A percentile compares a stretch with the other conserved stretches of the same genome.
Conservation (phyloP, 2,329 filamentous ascomycete species). For the Ampelomyces quisqualis region DNA sequence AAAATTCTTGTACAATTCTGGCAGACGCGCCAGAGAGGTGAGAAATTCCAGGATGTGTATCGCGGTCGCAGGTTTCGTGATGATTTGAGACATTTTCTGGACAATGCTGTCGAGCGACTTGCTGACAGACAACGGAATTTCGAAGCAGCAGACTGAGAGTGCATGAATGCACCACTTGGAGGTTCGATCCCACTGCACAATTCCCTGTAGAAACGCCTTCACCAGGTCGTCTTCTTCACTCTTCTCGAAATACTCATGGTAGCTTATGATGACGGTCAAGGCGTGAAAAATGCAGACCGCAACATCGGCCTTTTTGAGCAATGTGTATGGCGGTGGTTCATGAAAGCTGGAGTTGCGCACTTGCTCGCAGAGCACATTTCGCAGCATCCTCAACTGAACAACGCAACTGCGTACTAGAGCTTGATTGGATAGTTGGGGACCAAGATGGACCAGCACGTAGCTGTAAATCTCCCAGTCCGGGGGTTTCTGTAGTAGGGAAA, state of each 20-base stretch:
- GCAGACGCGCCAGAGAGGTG: slow-evolving; percentile 81
- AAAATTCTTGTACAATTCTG: slow-evolving; percentile 83
- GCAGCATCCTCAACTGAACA: slow-evolving; percentile 71
- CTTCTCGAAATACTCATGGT: slow-evolving; percentile 81
- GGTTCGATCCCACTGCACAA: slow-evolving; percentile 80
- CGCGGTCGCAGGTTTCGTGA: slow-evolving; percentile 87
- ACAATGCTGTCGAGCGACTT: slow-evolving; percentile 84
- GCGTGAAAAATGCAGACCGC: slow-evolving; percentile 85
- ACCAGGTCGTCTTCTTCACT: slow-evolving; percentile 88
- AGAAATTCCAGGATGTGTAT: slow-evolving; percentile 96
- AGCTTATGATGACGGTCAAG: slow-evolving; percentile 84
- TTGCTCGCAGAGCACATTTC: slow-evolving; percentile 77
- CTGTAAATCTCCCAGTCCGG: slow-evolving; percentile 91
- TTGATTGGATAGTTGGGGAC: slow-evolving; percentile 86
- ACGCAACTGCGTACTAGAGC: slow-evolving; percentile 76
- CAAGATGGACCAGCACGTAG: slow-evolving; percentile 81
- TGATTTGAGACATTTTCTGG: slow-evolving; percentile 92
- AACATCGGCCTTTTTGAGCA: slow-evolving; percentile 82
- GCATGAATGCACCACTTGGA: slow-evolving; percentile 94
- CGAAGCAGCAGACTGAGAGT: slow-evolving; percentile 90
- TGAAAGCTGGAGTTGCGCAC: slow-evolving; percentile 74
- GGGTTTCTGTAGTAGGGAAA: slow-evolving; percentile 71
- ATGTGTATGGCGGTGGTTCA: slow-evolving; percentile 76
- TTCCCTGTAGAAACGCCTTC: slow-evolving; percentile 79
- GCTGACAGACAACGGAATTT: slow-evolving; percentile 82